Conservation (phyloP, 2,329 filamentous ascomycete species). For the Hansfordia pulvinata region DNA sequence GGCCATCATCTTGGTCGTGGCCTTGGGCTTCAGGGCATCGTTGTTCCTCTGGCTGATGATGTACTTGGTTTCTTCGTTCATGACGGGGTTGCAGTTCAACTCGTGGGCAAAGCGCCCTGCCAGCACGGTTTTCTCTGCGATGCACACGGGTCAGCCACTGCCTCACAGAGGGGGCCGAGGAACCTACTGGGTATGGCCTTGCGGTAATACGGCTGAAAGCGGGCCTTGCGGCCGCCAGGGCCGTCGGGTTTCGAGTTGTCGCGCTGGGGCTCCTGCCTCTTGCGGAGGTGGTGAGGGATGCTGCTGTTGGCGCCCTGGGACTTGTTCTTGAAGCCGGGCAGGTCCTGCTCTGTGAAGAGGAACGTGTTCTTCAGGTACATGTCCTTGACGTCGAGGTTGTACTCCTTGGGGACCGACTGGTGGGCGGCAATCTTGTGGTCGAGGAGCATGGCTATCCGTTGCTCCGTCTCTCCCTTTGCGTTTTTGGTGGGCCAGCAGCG, state of each 20-base stretch:
- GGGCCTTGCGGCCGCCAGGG: constrained; percentile 25
- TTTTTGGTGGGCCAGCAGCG: constrained; percentile 41
- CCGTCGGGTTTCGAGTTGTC: constrained; percentile 25
- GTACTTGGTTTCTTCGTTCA: constrained; percentile 54
- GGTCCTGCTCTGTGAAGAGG: constrained; percentile 86
- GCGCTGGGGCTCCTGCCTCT: constrained; percentile 26
- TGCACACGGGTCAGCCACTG: constrained; percentile 8
- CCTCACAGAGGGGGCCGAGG: constrained; percentile 2
- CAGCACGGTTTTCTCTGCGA: constrained; percentile 64
- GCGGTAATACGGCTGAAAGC: constrained; percentile 47
- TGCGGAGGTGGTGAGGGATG: constrained; percentile 40
- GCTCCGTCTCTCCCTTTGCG: constrained; percentile 31
- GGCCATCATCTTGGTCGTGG: constrained; percentile 29
- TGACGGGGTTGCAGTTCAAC: constrained; percentile 58
- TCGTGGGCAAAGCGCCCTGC: constrained; percentile 64
- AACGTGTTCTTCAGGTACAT: constrained; percentile 68
- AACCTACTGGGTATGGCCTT: constrained; percentile 63
- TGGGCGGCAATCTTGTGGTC: constrained; percentile 51
- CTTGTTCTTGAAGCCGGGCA: constrained; percentile 59
- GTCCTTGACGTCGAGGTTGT: constrained; percentile 59
- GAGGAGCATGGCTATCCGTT: constrained; percentile 53
- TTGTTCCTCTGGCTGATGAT: constrained; percentile 45
- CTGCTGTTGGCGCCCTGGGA: constrained; percentile 44
- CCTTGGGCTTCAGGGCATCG: constrained; percentile 45
- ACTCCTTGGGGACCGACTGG: constrained; percentile 72